These are phyloP conservation scores for Lomentospora prolificans DNA, from an alignment of 2,329 filamentous ascomycete genomes.

Conservation along the genomic window DNA sequence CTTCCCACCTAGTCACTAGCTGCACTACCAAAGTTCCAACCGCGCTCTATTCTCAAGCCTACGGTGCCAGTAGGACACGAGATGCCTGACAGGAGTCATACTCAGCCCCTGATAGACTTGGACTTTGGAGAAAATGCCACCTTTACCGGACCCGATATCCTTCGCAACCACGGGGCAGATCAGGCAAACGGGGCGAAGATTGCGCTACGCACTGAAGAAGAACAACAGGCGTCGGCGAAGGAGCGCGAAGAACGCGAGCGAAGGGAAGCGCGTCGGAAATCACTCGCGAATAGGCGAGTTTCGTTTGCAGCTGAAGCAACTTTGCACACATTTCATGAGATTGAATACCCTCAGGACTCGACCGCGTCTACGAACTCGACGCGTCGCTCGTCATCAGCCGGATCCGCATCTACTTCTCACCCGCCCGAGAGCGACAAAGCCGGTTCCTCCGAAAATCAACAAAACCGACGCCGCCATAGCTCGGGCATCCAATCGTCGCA, in stretches of 20 bases:
- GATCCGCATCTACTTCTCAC: constrained; percentile 16
- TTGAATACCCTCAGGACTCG: constrained; percentile 81
- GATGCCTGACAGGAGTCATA: constrained; percentile 38
- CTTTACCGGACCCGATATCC: constrained; percentile 26
- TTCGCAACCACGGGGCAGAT: constrained; percentile 22
- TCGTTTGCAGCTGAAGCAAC: constrained; percentile 97
- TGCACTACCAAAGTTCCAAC: constrained; percentile 37
- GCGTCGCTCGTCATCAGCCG: constrained; percentile 57
- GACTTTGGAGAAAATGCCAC: constrained; percentile 6
- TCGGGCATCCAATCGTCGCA: constrained; percentile 57
- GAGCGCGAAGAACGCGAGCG: constrained; percentile 65
- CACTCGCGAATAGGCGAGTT: constrained; percentile 82
- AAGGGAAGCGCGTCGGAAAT: constrained; percentile 83
- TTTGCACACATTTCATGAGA: constrained; percentile 90
- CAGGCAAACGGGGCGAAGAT: constrained; percentile 41
- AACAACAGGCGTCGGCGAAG: constrained; percentile 58
- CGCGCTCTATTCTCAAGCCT: constrained; percentile 71
- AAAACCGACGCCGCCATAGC: constrained; percentile 39
- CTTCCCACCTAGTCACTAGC: constrained; percentile 41
- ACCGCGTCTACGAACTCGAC: constrained; percentile 72
- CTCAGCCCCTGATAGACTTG: constrained; percentile 6
- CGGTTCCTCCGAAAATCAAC: background rate
- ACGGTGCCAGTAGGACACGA: constrained; percentile 58
- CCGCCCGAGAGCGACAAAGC: background rate
- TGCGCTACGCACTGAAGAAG: constrained; percentile 57